Conservation (phyloP, 352 stramenopile species). For the Globisporangium alternatum region DNA sequence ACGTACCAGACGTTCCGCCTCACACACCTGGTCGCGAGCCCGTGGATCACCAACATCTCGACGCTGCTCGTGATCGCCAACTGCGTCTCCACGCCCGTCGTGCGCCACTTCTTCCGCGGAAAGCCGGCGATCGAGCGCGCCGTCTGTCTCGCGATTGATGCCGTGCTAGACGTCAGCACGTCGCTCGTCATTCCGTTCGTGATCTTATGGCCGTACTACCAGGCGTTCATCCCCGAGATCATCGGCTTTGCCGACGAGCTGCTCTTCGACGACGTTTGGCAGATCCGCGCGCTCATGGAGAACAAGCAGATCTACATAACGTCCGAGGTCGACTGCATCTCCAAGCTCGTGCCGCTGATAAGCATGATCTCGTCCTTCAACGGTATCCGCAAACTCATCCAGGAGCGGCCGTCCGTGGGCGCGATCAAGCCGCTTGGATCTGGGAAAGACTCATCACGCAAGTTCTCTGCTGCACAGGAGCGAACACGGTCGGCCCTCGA, state of each 20-base stretch:
- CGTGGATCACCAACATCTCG: slow-evolving; percentile 16
- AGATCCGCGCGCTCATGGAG: slow-evolving; percentile 17
- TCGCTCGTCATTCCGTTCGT: slow-evolving; percentile 19
- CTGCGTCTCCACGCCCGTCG: slow-evolving; percentile 10
- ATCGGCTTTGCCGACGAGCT: slow-evolving; percentile 10
- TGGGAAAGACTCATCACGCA: background rate
- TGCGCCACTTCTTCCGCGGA: slow-evolving; percentile 6
- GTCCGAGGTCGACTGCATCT: slow-evolving; percentile 10
- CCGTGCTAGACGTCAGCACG: slow-evolving; percentile 20
- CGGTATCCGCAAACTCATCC: slow-evolving; percentile 14
- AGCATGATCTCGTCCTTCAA: slow-evolving; percentile 17
- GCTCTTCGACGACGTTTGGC: slow-evolving; percentile 17
- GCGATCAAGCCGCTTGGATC: background rate
- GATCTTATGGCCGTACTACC: slow-evolving; percentile 17
- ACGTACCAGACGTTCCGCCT: slow-evolving; percentile 12
- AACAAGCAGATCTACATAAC: slow-evolving; percentile 14
- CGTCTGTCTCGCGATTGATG: slow-evolving; percentile 22
- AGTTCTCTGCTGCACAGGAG: background rate
- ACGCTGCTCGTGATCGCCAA: slow-evolving; percentile 13
- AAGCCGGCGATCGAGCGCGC: slow-evolving; percentile 19
- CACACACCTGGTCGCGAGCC: slow-evolving; percentile 11
- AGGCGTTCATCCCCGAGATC: slow-evolving; percentile 9
- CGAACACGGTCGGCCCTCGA: background rate
- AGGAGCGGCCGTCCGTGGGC: slow-evolving; percentile 1
- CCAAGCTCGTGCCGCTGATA: slow-evolving; percentile 12